Conservation (phyloP, 495 filamentous ascomycete genomes). For the Cladorrhinum samala region DNA sequence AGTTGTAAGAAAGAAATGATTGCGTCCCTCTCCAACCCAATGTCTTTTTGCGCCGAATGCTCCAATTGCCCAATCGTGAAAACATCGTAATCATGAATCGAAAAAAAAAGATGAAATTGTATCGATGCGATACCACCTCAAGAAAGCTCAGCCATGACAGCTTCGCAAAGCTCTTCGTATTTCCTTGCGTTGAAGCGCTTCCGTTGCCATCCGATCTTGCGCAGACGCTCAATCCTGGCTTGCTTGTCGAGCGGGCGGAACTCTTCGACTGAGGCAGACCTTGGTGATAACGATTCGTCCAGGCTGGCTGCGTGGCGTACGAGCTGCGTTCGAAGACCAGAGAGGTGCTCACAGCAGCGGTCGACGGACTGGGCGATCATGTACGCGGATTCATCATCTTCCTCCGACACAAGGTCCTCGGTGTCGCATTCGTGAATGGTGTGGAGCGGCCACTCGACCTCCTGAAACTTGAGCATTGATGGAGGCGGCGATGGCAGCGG, state of each 20-base stretch:
- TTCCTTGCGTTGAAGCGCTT: constrained; percentile 42
- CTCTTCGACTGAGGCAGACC: constrained; percentile 18
- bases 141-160: constrained; percentile 37
- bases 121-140: not conserved
- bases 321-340: constrained; percentile 34
- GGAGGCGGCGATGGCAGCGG: not conserved
- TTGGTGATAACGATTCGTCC: constrained; percentile 26
- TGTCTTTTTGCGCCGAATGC: not conserved
- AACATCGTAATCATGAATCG: not conserved
- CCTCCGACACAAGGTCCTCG: constrained; percentile 2
- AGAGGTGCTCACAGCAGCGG: constrained; percentile 39
- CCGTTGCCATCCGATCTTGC: constrained; percentile 41
- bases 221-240: constrained; percentile 41
- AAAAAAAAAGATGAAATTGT: not conserved
- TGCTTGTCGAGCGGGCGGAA: constrained; percentile 26
- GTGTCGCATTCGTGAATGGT: constrained; percentile 13
- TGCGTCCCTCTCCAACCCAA: not conserved
- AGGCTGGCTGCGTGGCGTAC: constrained; percentile 34
- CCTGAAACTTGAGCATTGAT: constrained; percentile 14
- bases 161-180: constrained; percentile 45
- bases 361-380: constrained; percentile 34
- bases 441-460: constrained; percentile 22
- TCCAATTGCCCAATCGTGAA: not conserved
- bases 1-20: too few relatives aligned
- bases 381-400: constrained; percentile 25